Base-by-base conservation (phyloP, 83 land plant genomes). In the Thuja plicata region DNA sequence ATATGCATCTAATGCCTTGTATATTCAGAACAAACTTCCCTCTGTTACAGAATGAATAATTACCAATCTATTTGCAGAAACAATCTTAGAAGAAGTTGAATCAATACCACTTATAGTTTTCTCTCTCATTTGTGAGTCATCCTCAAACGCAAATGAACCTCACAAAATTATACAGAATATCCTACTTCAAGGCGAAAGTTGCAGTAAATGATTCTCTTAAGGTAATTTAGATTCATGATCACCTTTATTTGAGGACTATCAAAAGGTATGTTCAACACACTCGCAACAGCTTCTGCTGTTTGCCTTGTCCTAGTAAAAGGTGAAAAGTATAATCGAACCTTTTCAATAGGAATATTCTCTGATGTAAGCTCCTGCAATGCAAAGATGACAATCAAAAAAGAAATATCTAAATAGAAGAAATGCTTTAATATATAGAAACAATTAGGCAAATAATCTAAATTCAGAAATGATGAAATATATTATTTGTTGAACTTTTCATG, bases 261-360 rank as follows among this genome's bases (percentile, higher is more conserved):
- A 89, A 95, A 90, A 81, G 96, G 90, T 62, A 94, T 37, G 62
- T 92, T 88, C 74, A 96, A 41, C 77, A 90, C 94, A 89, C 89
- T 90, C 48, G 94, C 95, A 84, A 93, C 97, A 66, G 90, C 88
- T 88, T 92, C 86, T 54, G 99, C 96, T 37, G 99, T 97, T 74
- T 97, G 91, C 35, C 76, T 91, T 81, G 99, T 97, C 86, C 99
- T 91, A 81, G 95, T 88, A 89, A 97, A 97, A 24, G 99, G 99
- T 84, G 99, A 97, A 87, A 93, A 93, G 84, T 92, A 97, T 45
- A 96, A 92, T 11, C 93, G 90, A 15, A 96, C 96, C 78, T 90
- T 89, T 83, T 96, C 95, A 43, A 91, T 46, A 9, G 90, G 87
- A 52, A 93, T 92, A 27, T 88, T 87, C 60, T 71, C 87, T 74